Conservation (phyloP, 768 basidiomycete species). For the Lactifluus hygrophoroides region DNA sequence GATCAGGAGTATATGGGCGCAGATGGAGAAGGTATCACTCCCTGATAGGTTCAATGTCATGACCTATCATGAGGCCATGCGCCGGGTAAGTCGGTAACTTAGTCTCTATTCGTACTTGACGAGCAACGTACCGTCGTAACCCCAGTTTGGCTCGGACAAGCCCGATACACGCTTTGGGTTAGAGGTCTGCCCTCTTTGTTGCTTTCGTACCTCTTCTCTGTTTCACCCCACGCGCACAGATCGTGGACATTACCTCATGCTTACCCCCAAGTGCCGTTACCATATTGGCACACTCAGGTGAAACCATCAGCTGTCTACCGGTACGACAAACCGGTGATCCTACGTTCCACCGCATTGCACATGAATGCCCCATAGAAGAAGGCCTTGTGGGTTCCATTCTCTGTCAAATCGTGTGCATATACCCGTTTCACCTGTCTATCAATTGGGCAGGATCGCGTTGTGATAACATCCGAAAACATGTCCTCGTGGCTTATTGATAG, state of each 20-base stretch:
- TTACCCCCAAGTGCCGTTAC: slow-evolving; percentile 26
- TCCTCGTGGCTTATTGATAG: slow-evolving; percentile 40
- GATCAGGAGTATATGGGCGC: slow-evolving; percentile 67
- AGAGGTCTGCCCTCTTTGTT: slow-evolving; percentile 46
- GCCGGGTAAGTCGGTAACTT: slow-evolving; percentile 44
- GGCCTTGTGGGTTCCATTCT: slow-evolving; percentile 26
- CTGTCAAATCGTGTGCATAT: neutral
- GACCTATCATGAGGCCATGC: slow-evolving; percentile 90
- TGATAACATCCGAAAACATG: slow-evolving; percentile 38
- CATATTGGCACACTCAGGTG: slow-evolving; percentile 23
- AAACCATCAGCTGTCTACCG: slow-evolving; percentile 28
- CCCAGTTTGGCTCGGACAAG: slow-evolving; percentile 88
- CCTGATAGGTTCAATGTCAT: slow-evolving; percentile 64
- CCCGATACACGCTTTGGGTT: slow-evolving; percentile 85
- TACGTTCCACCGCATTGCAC: slow-evolving; percentile 37
- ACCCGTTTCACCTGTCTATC: neutral
- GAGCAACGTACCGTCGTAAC: slow-evolving; percentile 18
- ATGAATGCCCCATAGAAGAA: slow-evolving; percentile 26
- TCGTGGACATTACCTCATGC: slow-evolving; percentile 28
- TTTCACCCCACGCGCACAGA: slow-evolving; percentile 22
- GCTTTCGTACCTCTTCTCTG: neutral
- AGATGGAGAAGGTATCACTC: slow-evolving; percentile 54
- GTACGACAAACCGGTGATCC: slow-evolving; percentile 24
- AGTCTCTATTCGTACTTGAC: neutral
- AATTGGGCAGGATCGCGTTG: slow-evolving; percentile 39